Evolutionary conservation across 108 stramenopile species (phyloP), one percentile per base, ranked within the genome.

Genomic region (Fragilariopsis cylindrus): DNA sequence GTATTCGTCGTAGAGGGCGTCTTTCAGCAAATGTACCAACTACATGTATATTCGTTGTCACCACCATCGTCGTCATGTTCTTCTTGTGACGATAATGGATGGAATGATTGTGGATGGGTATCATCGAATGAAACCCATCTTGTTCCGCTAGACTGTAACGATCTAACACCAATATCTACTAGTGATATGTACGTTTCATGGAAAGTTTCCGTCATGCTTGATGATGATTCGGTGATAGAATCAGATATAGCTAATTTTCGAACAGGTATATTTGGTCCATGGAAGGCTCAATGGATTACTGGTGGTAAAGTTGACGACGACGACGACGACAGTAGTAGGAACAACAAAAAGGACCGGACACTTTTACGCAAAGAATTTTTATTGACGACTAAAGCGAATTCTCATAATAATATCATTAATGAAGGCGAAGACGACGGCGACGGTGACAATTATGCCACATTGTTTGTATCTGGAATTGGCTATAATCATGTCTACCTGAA

Each of bases 301-400:
- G 73, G 73, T 12, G 65, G 73, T 47, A 13, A 57, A 4, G 16
- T 15, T 12, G 58, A 65, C 48, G 9, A 60, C 58, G 40, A 12
- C 40, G 13, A 44, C 7, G 43, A 63, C 3, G 30, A 30, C 30
- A 30, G 30, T 30, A 30, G 30, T 30, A 30, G 30, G 30, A 30
- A 30, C 30, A 30, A 30, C 30, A 30, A 30, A 30, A 30, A 30
- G 30, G 30, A 30, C 30, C 42, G 43, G 21, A 74, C 65, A 3
- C 53, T 74, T 19, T 69, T 74, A 7, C 73, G 73, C 30, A 74
- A 60, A 40, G 73, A 74, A 67, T 74, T 74, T 53, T 48, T n/a
- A 7, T 8, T 67, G 39, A n/a, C 65, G 4, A 30, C 30, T 2
- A 40, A 15, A 3, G 43, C 53, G 11, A 41, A 9, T 19, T 4